phyloP scores from a whole-genome alignment of 2,329 filamentous ascomycete species.

The Gliomastix tumulicola region DNA sequence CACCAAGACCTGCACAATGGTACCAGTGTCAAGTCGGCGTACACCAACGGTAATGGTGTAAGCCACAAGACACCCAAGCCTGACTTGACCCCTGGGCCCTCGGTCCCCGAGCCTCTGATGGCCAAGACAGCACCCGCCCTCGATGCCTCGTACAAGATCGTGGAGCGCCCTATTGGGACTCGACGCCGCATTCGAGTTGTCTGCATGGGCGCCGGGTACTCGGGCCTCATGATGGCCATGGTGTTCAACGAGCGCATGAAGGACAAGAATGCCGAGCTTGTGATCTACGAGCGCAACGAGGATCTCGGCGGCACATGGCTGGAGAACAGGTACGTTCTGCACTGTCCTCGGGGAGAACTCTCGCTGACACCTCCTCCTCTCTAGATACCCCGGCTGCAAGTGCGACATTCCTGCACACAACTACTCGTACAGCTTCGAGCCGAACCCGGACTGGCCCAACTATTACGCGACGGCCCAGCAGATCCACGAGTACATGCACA shows the following conservation, averaged over 20 bases:
- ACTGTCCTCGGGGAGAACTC: no score
- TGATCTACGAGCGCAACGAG: constrained; percentile 2
- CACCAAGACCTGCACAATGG: no score
- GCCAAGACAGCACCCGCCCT: no score
- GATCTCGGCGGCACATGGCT: constrained; percentile 3
- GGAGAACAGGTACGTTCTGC: constrained; percentile 3
- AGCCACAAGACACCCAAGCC: no score
- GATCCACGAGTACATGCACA: constrained; percentile 26
- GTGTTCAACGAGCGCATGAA: constrained; percentile 2
- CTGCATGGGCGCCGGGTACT: constrained; percentile 3
- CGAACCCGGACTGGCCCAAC: constrained; percentile 9
- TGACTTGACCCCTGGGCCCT: no score
- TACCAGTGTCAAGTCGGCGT: no score
- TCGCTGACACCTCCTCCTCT: no score
- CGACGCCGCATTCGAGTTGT: constrained; percentile 17
- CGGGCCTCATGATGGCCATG: constrained; percentile 47
- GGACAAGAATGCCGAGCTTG: constrained; percentile 6
- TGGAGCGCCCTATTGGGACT: constrained; percentile 13
- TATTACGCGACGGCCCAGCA: constrained; percentile 6
- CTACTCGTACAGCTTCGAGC: constrained; percentile 8
- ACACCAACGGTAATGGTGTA: no score
- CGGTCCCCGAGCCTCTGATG: no score
- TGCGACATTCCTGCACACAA: constrained; percentile 7
- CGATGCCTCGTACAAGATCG: constrained; percentile 8
- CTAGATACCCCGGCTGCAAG: constrained; percentile 4